These are phyloP conservation scores for Solanum bukasovii DNA, from an alignment of 257 asterid species.

Conservation along the genomic window DNA sequence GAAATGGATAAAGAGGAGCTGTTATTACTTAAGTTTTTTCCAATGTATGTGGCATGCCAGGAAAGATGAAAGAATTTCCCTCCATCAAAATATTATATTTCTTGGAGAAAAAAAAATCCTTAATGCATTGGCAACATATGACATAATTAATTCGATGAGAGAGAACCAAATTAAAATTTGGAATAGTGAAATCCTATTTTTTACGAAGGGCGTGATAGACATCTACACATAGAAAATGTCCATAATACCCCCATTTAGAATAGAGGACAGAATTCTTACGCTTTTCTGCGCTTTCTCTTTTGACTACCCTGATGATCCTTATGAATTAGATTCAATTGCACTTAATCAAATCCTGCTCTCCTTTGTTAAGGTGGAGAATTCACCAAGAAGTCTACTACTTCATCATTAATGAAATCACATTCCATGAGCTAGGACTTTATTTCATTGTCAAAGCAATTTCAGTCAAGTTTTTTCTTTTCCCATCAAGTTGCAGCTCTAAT, in stretches of 20 bases:
- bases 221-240: neutral
- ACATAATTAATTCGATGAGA: neutral
- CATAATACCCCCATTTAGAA: neutral
- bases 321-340: neutral
- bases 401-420: neutral
- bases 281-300: neutral
- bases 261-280: no score
- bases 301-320: neutral
- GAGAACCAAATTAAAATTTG: neutral
- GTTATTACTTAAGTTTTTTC: neutral
- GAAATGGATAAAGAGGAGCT: neutral
- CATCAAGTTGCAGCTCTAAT: no score
- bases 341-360: neutral
- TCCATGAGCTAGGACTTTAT: neutral
- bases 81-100: neutral
- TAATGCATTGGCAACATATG: neutral
- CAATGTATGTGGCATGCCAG: neutral
- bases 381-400: neutral
- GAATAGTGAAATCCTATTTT: neutral
- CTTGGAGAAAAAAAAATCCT: neutral
- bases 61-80: neutral
- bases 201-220: neutral
- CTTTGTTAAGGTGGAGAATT: neutral
- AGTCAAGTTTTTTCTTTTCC: neutral
- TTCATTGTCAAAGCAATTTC: neutral